Conservation (phyloP, 495 filamentous ascomycete species). For the Xylaria curta region DNA sequence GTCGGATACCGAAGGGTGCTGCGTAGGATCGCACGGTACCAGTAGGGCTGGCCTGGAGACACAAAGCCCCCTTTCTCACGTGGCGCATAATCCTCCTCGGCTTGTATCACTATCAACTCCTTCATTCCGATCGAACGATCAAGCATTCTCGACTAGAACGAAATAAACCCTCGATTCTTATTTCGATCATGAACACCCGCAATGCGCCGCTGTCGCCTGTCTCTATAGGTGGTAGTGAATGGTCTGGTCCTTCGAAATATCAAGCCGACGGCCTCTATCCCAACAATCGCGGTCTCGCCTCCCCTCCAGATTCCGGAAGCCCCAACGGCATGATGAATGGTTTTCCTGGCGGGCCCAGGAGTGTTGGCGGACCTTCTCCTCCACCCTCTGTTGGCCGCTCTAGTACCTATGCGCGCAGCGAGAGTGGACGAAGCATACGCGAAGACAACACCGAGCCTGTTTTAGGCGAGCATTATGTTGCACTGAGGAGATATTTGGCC, state of each 20-base stretch:
- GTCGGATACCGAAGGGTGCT: slow-evolving; percentile 26
- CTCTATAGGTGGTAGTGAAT: slow-evolving; percentile 83
- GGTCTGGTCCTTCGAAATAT: slow-evolving; percentile 81
- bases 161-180: slow-evolving; percentile 22
- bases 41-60: slow-evolving; percentile 32
- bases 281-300: slow-evolving; percentile 67
- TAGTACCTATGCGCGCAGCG: slow-evolving; percentile 67
- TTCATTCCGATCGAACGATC: slow-evolving; percentile 8
- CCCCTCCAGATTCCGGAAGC: slow-evolving; percentile 72
- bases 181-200: slow-evolving; percentile 52
- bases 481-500: slow-evolving; percentile 78
- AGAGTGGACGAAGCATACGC: slow-evolving; percentile 59
- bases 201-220: slow-evolving; percentile 80
- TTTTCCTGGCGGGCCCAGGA: slow-evolving; percentile 57
- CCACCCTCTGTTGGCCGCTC: slow-evolving; percentile 86
- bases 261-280: slow-evolving; percentile 61
- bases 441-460: slow-evolving; percentile 57
- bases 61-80: slow-evolving; percentile 30
- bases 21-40: slow-evolving; percentile 30
- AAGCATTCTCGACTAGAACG: background rate
- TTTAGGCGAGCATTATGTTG: slow-evolving; percentile 80
- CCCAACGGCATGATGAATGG: slow-evolving; percentile 66
- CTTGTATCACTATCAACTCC: slow-evolving; percentile 21
- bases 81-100: slow-evolving; percentile 32
- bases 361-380: slow-evolving; percentile 74